Evolutionary conservation across 257 asterid genomes (phyloP).

Genomic region (Capsicum baccatum): DNA sequence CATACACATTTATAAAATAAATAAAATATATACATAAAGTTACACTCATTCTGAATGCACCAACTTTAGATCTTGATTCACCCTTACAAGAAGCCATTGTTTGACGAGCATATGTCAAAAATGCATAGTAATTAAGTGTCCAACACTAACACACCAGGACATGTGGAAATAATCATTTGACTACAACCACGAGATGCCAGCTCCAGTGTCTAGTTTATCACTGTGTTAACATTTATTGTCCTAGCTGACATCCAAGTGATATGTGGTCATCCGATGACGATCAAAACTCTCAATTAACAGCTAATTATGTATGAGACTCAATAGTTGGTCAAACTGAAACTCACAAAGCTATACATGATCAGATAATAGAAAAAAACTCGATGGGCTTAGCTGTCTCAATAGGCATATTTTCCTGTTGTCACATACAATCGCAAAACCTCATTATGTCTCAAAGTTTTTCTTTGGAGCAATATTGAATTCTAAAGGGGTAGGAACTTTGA

Average conservation of each 20-base stretch:
- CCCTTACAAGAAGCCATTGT: background rate
- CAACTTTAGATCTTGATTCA: background rate
- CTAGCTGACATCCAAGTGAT: background rate
- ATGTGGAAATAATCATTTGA: conserved; percentile 16
- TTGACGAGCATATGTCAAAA: background rate
- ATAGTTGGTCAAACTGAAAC: background rate
- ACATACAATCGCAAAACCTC: background rate
- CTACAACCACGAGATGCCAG: background rate
- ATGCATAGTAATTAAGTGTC: background rate
- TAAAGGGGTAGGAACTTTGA: background rate
- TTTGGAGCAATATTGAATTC: background rate
- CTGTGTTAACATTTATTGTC: background rate
- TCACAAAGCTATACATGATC: background rate
- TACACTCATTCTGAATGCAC: background rate
- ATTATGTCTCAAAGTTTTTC: no score
- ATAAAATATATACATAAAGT: background rate
- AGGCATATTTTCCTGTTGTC: background rate
- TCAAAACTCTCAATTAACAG: background rate
- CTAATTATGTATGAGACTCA: background rate
- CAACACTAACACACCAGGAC: background rate
- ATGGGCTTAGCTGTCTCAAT: background rate
- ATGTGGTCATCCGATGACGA: background rate
- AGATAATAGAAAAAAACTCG: background rate
- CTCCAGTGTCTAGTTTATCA: background rate
- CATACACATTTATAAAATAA: background rate